Conservation (phyloP, 2,329 filamentous ascomycete genomes). For the Blumeriella jaapii region DNA sequence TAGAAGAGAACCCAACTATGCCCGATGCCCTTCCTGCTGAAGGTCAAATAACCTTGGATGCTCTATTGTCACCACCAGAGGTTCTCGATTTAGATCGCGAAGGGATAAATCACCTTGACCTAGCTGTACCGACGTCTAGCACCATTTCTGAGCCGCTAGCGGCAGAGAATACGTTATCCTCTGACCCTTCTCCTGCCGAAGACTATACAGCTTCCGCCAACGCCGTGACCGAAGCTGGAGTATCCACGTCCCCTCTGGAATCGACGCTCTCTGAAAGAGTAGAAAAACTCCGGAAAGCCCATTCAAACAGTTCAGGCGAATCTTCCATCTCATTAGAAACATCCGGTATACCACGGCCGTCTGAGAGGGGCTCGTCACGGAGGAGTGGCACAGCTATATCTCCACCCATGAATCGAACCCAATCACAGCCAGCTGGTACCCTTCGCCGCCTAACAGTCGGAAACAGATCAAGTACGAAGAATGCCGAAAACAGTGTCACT, state of each 20-base stretch:
- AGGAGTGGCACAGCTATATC: constrained; percentile 19
- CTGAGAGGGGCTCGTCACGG: constrained; percentile 20
- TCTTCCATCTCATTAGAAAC: constrained; percentile 13
- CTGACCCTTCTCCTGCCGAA: constrained; percentile 5
- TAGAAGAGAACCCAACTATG: constrained; percentile 38
- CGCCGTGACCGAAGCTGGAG: not conserved
- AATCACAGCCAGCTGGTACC: constrained; percentile 27
- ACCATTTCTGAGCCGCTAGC: constrained; percentile 6
- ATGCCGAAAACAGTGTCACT: constrained; percentile 13
- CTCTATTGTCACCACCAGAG: constrained; percentile 7
- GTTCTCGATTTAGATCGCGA: constrained; percentile 35
- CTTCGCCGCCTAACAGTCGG: constrained; percentile 20
- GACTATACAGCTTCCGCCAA: constrained; percentile 7
- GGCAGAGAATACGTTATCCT: constrained; percentile 8
- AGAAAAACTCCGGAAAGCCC: constrained; percentile 21
- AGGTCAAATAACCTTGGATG: not conserved
- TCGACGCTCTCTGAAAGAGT: constrained; percentile 23
- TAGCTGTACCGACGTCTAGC: constrained; percentile 33
- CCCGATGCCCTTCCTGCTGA: not conserved
- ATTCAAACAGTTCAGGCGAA: constrained; percentile 10
- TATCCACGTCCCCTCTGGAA: constrained; percentile 12
- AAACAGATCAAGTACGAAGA: constrained; percentile 16
- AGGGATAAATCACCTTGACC: constrained; percentile 48
- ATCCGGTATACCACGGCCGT: constrained; percentile 25
- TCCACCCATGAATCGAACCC: constrained; percentile 25